These are phyloP conservation scores for Vachellia pachyceras DNA, from an alignment of 306 rosid genomes.

Conservation along the genomic window DNA sequence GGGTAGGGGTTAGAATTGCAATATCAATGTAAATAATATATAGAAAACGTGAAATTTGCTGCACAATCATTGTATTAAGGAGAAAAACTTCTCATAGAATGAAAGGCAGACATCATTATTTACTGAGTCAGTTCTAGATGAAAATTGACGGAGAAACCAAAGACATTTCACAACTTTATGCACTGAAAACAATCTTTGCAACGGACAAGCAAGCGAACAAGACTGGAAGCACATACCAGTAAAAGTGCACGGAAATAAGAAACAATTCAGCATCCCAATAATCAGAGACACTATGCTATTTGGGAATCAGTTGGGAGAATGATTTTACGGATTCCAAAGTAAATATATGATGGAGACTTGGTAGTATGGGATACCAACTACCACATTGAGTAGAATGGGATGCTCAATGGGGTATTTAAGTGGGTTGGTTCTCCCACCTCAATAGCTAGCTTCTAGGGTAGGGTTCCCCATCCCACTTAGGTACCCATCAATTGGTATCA, in stretches of 20 bases:
- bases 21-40: not conserved
- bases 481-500: no score
- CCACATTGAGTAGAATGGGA: no score
- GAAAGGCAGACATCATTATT: not conserved
- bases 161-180: not conserved
- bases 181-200: not conserved
- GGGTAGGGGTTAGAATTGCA: slow-evolving; percentile 23
- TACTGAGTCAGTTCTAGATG: not conserved
- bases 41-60: not conserved
- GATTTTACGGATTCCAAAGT: no score
- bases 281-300: no score
- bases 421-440: no score
- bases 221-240: not conserved
- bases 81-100: not conserved
- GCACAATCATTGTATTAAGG: not conserved
- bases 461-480: no score
- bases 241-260: not conserved
- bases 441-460: no score
- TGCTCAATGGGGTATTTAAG: no score
- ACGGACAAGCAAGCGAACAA: slow-evolving; percentile 16
- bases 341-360: no score
- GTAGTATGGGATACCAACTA: no score
- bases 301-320: no score
- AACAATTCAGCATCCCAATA: not conserved
- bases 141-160: not conserved